phyloP scores from a whole-genome alignment of 177 flowering plant genomes.

The Tripterygium wilfordii region DNA sequence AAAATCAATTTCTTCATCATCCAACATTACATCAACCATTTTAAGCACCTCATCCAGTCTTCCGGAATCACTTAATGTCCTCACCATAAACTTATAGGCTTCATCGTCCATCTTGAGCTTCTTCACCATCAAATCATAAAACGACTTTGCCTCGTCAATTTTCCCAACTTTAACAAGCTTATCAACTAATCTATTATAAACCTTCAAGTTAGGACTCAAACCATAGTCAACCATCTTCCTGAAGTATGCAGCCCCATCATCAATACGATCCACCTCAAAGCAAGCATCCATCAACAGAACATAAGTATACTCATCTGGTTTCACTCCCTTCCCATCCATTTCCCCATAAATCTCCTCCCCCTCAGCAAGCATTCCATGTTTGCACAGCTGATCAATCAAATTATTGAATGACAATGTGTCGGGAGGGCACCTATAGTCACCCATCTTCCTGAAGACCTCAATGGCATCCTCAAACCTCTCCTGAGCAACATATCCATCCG shows the following conservation, averaged over 20 bases:
- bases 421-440: slow-evolving; percentile 59
- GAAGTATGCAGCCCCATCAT: slow-evolving; percentile 78
- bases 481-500: slow-evolving; percentile 55
- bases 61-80: slow-evolving; percentile 50
- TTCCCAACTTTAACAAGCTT: slow-evolving; percentile 61
- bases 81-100: slow-evolving; percentile 62
- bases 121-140: slow-evolving; percentile 74
- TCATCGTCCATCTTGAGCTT: slow-evolving; percentile 66
- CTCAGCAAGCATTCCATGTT: slow-evolving; percentile 56
- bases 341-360: slow-evolving; percentile 69
- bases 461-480: slow-evolving; percentile 70
- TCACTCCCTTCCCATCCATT: slow-evolving; percentile 61
- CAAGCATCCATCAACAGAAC: slow-evolving; percentile 78
- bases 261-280: slow-evolving; percentile 44
- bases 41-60: slow-evolving; percentile 65
- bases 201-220: slow-evolving; percentile 68
- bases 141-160: slow-evolving; percentile 70
- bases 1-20: slow-evolving; percentile 49
- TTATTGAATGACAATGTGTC: slow-evolving; percentile 76
- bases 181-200: slow-evolving; percentile 55
- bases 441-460: slow-evolving; percentile 70
- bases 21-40: slow-evolving; percentile 51
- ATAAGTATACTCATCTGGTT: slow-evolving; percentile 73
- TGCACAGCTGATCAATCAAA: slow-evolving; percentile 78
- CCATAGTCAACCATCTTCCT: slow-evolving; percentile 71